Evolutionary conservation across 176 grass and related monocot genomes (phyloP).

Genomic region (Alloteropsis semialata): DNA sequence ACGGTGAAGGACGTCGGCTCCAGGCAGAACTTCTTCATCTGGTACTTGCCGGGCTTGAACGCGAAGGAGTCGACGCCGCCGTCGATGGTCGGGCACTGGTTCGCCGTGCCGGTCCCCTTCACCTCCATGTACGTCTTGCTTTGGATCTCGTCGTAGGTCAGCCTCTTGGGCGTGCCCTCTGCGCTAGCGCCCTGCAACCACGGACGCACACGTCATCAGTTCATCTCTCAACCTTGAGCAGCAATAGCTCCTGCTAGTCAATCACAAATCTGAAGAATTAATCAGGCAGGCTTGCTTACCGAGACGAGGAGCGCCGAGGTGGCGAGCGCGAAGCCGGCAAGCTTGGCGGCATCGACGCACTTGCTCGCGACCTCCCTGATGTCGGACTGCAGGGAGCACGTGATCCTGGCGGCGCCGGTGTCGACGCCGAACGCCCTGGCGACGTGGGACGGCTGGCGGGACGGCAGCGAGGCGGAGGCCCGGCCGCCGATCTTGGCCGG

Average conservation of each 20-base stretch:
- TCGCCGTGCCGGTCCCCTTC: slow-evolving; percentile 83
- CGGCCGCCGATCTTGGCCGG: slow-evolving; percentile 65
- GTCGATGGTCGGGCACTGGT: slow-evolving; percentile 75
- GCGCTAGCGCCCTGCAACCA: slow-evolving; percentile 60
- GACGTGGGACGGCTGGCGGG: slow-evolving; percentile 33
- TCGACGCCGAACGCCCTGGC: slow-evolving; percentile 45
- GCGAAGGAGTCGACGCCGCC: slow-evolving; percentile 54
- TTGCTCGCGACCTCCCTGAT: slow-evolving; percentile 53
- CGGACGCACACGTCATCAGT: not conserved
- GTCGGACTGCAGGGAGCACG: slow-evolving; percentile 61
- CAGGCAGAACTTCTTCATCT: slow-evolving; percentile 80
- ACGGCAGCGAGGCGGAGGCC: slow-evolving; percentile 10
- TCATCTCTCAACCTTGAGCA: no score
- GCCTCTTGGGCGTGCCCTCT: slow-evolving; percentile 59
- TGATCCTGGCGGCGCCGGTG: slow-evolving; percentile 33
- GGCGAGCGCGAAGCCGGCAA: slow-evolving; percentile 81
- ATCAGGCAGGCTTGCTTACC: slow-evolving; percentile 13
- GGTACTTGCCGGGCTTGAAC: slow-evolving; percentile 82
- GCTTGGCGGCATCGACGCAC: slow-evolving; percentile 67
- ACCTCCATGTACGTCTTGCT: slow-evolving; percentile 94
- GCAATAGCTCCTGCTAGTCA: no score
- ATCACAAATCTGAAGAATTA: not conserved
- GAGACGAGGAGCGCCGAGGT: slow-evolving; percentile 77
- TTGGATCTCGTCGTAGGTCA: slow-evolving; percentile 86
- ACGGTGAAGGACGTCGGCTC: slow-evolving; percentile 93